These are phyloP conservation scores for Earliella scabrosa DNA, from an alignment of 1,284 basidiomycete genomes.

Conservation along the genomic window DNA sequence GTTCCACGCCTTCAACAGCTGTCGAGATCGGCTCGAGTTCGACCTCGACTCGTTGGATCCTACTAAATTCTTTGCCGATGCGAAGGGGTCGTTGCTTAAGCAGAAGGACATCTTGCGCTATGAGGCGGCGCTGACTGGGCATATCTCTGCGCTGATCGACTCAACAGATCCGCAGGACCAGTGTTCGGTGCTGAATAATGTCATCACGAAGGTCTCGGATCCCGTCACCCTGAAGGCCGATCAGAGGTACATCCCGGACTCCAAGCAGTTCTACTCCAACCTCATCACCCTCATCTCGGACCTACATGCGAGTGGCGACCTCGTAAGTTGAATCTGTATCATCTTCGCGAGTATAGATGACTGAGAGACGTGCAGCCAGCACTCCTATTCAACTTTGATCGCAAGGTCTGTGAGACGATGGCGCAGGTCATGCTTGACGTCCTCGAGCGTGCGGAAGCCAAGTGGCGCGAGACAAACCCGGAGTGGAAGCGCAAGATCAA, in stretches of 20 bases:
- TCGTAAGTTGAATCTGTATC: constrained; percentile 46
- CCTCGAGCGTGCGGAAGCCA: constrained; percentile 47
- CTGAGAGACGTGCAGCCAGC: constrained; percentile 47
- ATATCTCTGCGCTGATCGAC: constrained; percentile 44
- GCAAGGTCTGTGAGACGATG: constrained; percentile 61
- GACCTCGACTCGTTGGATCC: constrained; percentile 49
- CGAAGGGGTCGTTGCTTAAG: constrained; percentile 41
- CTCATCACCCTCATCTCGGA: constrained; percentile 59
- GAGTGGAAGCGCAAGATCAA: constrained; percentile 56
- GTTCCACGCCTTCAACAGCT: constrained; percentile 45
- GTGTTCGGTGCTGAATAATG: constrained; percentile 39
- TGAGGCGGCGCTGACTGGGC: constrained; percentile 54
- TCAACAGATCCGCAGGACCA: constrained; percentile 41
- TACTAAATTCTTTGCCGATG: constrained; percentile 44
- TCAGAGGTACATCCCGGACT: constrained; percentile 39
- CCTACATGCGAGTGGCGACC: constrained; percentile 50
- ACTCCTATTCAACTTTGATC: constrained; percentile 69
- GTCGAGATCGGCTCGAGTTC: constrained; percentile 22
- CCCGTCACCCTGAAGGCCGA: constrained; percentile 30
- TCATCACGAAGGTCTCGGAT: constrained; percentile 50
- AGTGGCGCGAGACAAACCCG: constrained; percentile 51
- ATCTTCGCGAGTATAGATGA: background rate
- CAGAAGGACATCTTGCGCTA: constrained; percentile 66
- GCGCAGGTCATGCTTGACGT: constrained; percentile 40
- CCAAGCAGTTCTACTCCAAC: constrained; percentile 40